These are phyloP conservation scores for Penicillium cinerascens DNA, from an alignment of 495 filamentous ascomycete species.

Conservation along the genomic window DNA sequence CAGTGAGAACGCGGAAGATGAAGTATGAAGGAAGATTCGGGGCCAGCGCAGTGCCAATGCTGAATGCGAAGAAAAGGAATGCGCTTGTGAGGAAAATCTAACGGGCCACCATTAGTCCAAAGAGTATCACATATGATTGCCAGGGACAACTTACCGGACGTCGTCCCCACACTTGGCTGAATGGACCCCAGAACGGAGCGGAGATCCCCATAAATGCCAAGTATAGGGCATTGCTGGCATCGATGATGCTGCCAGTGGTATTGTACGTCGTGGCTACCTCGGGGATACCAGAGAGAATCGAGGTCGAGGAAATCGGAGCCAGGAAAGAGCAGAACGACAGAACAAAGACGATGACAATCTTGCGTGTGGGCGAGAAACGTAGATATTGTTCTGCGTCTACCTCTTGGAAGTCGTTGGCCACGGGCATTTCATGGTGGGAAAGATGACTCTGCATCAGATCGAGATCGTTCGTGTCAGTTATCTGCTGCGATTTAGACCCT, in stretches of 20 bases:
- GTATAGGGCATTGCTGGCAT: slow-evolving; percentile 67
- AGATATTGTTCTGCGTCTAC: slow-evolving; percentile 47
- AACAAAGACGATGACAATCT: slow-evolving; percentile 58
- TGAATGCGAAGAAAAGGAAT: slow-evolving; percentile 59
- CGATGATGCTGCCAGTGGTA: slow-evolving; percentile 63
- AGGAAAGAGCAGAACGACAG: slow-evolving; percentile 66
- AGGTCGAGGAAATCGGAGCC: slow-evolving; percentile 64
- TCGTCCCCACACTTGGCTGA: slow-evolving; percentile 65
- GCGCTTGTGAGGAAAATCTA: slow-evolving; percentile 56
- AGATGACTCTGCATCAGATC: slow-evolving; percentile 26
- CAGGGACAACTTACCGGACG: slow-evolving; percentile 44
- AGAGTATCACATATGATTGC: neutral
- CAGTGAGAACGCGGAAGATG: slow-evolving; percentile 65
- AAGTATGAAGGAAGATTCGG: slow-evolving; percentile 66
- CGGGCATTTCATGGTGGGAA: slow-evolving; percentile 36
- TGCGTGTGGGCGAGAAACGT: slow-evolving; percentile 52
- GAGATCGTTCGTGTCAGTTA: slow-evolving; percentile 9
- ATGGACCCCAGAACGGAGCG: slow-evolving; percentile 63
- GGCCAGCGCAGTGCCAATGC: slow-evolving; percentile 62
- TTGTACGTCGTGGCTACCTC: slow-evolving; percentile 61
- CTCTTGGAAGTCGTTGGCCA: slow-evolving; percentile 25
- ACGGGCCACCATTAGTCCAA: slow-evolving; percentile 8
- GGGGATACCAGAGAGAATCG: slow-evolving; percentile 65
- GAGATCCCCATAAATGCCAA: slow-evolving; percentile 67
- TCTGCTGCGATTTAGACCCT: slow-evolving; percentile 14